phyloP scores from a whole-genome alignment of 1,284 basidiomycete genomes.

The Rhodotorula sp. region DNA sequence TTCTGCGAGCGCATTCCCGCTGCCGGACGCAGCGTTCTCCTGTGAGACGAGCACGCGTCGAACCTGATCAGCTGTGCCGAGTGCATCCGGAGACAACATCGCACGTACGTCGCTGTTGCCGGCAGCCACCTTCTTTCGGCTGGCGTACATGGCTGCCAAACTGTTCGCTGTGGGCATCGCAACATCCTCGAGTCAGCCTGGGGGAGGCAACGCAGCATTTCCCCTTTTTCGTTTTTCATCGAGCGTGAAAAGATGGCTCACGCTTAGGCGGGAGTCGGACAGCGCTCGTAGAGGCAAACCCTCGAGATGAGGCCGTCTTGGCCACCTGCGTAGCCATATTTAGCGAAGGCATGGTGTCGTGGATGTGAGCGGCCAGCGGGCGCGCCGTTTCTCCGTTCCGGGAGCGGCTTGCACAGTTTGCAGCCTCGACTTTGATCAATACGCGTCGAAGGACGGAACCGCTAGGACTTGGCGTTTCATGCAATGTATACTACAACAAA shows the following conservation, averaged over 20 bases:
- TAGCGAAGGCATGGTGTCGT: background rate
- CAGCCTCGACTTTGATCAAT: too few relatives aligned
- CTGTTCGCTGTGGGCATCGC: conserved; percentile 3
- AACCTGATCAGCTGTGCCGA: too few relatives aligned
- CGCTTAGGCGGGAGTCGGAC: conserved; percentile 23
- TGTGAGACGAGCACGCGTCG: background rate
- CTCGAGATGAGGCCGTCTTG: background rate
- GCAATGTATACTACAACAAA: background rate
- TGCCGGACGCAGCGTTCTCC: conserved; percentile 13
- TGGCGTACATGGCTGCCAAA: conserved; percentile 15
- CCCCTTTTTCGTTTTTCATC: background rate
- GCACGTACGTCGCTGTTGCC: conserved; percentile 18
- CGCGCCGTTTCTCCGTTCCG: too few relatives aligned
- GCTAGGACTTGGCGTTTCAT: background rate
- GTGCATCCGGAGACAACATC: background rate
- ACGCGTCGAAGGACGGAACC: background rate
- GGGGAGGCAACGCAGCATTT: background rate
- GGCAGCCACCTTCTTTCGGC: conserved; percentile 13
- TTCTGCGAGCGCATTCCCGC: conserved; percentile 23
- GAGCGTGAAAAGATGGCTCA: conserved; percentile 2
- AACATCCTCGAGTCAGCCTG: background rate
- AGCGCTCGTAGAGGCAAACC: conserved; percentile 16
- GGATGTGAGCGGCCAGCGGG: too few relatives aligned
- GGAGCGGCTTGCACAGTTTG: too few relatives aligned
- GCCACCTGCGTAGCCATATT: background rate